Percentiles rank a stretch among this genome's conserved stretches.
Conservation (phyloP, 345 rosid genomes). For the Pelargonium nanum region DNA sequence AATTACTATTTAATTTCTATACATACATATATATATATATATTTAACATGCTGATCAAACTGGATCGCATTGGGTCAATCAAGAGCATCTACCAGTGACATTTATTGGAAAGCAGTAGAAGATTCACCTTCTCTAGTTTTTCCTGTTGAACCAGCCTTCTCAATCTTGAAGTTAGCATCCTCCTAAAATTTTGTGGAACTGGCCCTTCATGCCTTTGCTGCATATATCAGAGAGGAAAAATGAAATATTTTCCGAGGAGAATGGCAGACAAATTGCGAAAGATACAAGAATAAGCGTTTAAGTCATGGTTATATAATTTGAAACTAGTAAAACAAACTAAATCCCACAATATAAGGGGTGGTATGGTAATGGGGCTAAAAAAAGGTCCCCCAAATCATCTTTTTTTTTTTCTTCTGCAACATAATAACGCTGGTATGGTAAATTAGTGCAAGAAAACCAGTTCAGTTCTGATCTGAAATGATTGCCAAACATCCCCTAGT, state of each 20-base stretch:
- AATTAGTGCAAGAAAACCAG: no score
- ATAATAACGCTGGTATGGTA: no score
- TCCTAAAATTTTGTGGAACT: slow-evolving; percentile 51
- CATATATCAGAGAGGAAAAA: slow-evolving; percentile 6
- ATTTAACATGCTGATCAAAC: background rate
- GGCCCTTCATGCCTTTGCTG: slow-evolving; percentile 60
- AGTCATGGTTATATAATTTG: background rate
- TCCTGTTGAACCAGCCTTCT: slow-evolving; percentile 64
- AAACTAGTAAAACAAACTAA: background rate
- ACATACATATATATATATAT: no score
- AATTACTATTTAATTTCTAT: no score
- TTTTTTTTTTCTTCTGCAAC: no score
- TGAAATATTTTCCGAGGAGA: background rate
- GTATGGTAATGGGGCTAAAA: no score
- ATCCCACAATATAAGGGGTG: background rate
- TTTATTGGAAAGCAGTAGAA: slow-evolving; percentile 2
- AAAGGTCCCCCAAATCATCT: no score
- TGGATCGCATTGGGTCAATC: background rate
- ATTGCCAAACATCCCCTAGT: no score
- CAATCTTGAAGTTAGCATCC: slow-evolving; percentile 52
- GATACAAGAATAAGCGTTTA: background rate
- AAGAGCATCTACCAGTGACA: background rate
- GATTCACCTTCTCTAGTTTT: slow-evolving; percentile 56
- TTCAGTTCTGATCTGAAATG: no score
- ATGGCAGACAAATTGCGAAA: background rate